Conservation (phyloP, 352 stramenopile species). For the Globisporangium spinosum region DNA sequence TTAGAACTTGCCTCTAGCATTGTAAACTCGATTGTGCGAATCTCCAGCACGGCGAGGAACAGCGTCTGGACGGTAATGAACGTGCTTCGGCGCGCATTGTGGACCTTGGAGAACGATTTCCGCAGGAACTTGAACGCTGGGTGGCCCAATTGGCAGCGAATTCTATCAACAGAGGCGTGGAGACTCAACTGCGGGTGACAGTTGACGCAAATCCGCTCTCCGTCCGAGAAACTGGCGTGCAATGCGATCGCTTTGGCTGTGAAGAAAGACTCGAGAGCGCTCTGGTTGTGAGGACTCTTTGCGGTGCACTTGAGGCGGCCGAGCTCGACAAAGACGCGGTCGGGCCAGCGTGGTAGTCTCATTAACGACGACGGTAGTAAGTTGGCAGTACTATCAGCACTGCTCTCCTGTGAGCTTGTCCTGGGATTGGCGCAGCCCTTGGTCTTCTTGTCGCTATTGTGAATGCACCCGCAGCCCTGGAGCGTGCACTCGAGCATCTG, state of each 20-base stretch:
- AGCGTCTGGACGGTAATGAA: constrained; percentile 19
- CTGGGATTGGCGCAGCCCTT: not conserved
- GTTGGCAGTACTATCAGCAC: no score
- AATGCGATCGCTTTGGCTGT: constrained; percentile 34
- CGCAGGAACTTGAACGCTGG: constrained; percentile 19
- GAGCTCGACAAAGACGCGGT: constrained; percentile 46
- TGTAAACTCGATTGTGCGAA: constrained; percentile 53
- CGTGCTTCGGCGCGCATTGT: constrained; percentile 1
- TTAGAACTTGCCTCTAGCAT: constrained; percentile 21
- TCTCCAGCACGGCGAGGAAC: constrained; percentile 52
- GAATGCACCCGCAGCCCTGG: constrained; percentile 48
- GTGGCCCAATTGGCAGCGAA: constrained; percentile 47
- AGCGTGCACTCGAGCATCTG: constrained; percentile 73
- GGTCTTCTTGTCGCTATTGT: constrained; percentile 4
- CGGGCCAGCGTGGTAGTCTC: constrained; percentile 23
- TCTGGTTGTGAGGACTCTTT: constrained; percentile 8
- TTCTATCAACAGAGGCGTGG: constrained; percentile 34
- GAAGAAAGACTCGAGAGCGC: constrained; percentile 27
- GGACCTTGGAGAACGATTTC: not conserved
- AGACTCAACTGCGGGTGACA: constrained; percentile 49
- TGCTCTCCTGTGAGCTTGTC: not conserved
- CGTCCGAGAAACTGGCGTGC: constrained; percentile 53
- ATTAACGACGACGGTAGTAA: not conserved
- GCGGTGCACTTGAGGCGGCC: constrained; percentile 25
- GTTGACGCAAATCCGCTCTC: constrained; percentile 31